Evolutionary conservation across 208 protist genomes (phyloP), one percentile per base, ranked within the genome.

Genomic region (Trypanosoma grayi): DNA sequence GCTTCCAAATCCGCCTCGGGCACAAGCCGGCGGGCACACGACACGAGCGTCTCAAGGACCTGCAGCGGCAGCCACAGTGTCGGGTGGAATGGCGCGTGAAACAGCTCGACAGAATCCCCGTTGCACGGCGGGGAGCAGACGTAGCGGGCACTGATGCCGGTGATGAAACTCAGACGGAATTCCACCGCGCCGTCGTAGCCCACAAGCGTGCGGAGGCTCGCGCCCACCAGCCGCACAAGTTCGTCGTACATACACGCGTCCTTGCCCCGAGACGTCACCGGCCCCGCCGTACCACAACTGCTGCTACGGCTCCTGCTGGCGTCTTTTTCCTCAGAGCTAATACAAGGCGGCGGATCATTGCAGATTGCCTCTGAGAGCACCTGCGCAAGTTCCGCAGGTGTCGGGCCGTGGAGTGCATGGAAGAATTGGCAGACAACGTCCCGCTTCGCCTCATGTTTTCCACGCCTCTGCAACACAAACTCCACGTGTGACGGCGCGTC

Each of bases 161-260:
- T 72, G 4, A 72, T 65, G 34, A 52, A 59, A 48, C 66, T 72
- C 9, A 72, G 34, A 7, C 51, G 55, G 34, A 39, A 72, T 34
- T 72, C 66, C 7, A 65, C 57, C 16, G 53, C 43, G 2, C 66
- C 66, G 25, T 65, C 41, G 25, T 65, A 65, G 8, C 43, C 66
- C 34, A 65, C 57, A 55, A 66, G 58, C 20, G 24, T 22, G 8
- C 33, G 27, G 30, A 72, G 22, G 0, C n/a, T 13, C n/a, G 36
- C 36, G 16, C 13, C 39, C 53, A 72, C 47, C 2, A 72, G 13
- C 27, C 25, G 1, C 25, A 50, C 10, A 41, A 72, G 27, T 11
- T 59, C 48, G 46, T n/a, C 31, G 41, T 65, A 60, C 66, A 72
- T 64, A 24, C 33, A 45, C 9, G 11, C 41, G 39, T 18, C 22